A percentile compares a stretch with the other conserved stretches of the same genome.
These are phyloP conservation scores for Fusarium mundagurra DNA, from an alignment of 2,329 filamentous ascomycete species.

Conservation along the genomic window DNA sequence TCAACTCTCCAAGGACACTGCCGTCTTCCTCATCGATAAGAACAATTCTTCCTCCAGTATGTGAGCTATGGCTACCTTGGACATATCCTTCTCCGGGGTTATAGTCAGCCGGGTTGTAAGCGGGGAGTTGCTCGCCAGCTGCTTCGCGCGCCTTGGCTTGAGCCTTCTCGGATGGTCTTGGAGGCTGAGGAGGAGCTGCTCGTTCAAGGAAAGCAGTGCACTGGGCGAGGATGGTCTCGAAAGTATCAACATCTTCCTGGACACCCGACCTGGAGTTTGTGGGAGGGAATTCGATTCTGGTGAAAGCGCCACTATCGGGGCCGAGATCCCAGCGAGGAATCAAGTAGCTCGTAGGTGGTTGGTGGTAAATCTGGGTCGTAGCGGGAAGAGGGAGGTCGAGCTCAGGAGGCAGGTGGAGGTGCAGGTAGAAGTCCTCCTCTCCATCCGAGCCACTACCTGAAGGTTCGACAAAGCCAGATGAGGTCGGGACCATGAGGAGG, in stretches of 20 bases:
- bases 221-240: slow-evolving; percentile 97
- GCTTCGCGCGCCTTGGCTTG: slow-evolving; percentile 54
- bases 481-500: slow-evolving; percentile 94
- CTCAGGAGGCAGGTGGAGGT: slow-evolving; percentile 93
- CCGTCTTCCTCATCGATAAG: slow-evolving; percentile 96
- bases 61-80: slow-evolving; percentile 66
- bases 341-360: slow-evolving; percentile 90
- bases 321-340: slow-evolving; percentile 96
- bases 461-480: slow-evolving; percentile 72
- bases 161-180: slow-evolving; percentile 46
- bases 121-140: slow-evolving; percentile 58
- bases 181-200: slow-evolving; percentile 67
- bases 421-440: slow-evolving; percentile 95
- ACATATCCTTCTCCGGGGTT: slow-evolving; percentile 83
- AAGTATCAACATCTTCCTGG: slow-evolving; percentile 94
- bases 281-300: slow-evolving; percentile 87
- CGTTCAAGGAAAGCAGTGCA: slow-evolving; percentile 95
- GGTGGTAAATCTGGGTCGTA: slow-evolving; percentile 96
- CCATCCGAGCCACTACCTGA: slow-evolving; percentile 66
- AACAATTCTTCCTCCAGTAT: slow-evolving; percentile 77
- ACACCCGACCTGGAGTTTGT: slow-evolving; percentile 76
- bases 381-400: slow-evolving; percentile 92
- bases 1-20: slow-evolving; percentile 91
- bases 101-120: slow-evolving; percentile 86
- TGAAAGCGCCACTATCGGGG: slow-evolving; percentile 88